Base-by-base conservation (phyloP, 805 yeast genomes). In the Kodamaea neixiangensis region DNA sequence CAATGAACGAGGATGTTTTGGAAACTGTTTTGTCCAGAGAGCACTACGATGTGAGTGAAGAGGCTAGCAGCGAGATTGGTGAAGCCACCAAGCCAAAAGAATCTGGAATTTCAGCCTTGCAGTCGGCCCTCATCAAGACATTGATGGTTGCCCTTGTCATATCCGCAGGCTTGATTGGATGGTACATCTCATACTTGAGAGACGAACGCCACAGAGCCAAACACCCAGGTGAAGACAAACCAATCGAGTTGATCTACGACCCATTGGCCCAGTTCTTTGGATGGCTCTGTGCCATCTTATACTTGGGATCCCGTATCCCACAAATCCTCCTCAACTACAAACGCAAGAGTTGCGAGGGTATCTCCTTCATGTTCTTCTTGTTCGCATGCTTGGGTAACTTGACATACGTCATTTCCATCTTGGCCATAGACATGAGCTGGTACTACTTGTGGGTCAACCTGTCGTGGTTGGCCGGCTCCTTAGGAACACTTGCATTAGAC, bases 381-480 rank as follows among this genome's bases (percentile, higher is more conserved):
- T 93, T 94, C 76, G 98, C 99, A 17, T 91, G 97, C 66, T 73
- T 93, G 50, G 99, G 99, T 44, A 94, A 93, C 66, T 74, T 89
- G 62, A 89, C 97, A 0, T 94, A 91, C 60, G 97, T 94, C 38
- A 79, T 89, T 11, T 87, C 96, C 9, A 93, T 93, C 48, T 72
- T 93, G 46, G 81, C 87, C 42, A 85, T 88, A 39, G 89, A 90
- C 56, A 73, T 85, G 44, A 85, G 89, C 48, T 74, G 77, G 61
- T 76, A 82, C 54, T 93, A 90, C 58, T 63, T 93, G 29, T 63
- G 87, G 56, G 85, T 94, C 46, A 96, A 94, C 67, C 82, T 93
- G 1, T 85, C 96, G 19, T 93, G 99, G 99, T 75, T 93, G 50
- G 83, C 91, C 4, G 99, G 99, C 1, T 85, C 96, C 22, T 75